phyloP scores from a whole-genome alignment of 768 basidiomycete species.

The Russula sp. region DNA sequence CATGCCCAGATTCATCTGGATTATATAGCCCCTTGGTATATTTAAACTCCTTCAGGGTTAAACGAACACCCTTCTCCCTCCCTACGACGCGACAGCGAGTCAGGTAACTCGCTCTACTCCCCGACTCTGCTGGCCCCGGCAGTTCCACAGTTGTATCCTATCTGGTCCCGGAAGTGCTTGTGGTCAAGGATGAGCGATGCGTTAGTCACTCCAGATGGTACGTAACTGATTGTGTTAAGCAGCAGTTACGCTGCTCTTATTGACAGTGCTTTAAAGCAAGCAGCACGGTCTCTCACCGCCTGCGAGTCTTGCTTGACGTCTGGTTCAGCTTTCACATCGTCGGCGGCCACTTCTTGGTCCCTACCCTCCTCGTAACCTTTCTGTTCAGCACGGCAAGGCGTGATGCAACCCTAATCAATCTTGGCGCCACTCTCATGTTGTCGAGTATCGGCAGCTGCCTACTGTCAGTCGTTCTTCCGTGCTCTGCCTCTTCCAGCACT shows the following conservation, averaged over 20 bases:
- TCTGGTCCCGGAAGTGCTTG: background rate
- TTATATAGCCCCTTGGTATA: background rate
- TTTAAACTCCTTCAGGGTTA: background rate
- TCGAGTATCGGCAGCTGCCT: slow-evolving; percentile 1
- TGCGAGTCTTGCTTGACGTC: background rate
- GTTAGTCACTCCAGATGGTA: background rate
- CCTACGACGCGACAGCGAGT: background rate
- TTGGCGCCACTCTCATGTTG: slow-evolving; percentile 5
- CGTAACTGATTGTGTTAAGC: background rate
- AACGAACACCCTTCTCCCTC: background rate
- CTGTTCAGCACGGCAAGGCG: slow-evolving; percentile 12
- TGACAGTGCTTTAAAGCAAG: background rate
- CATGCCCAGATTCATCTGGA: background rate
- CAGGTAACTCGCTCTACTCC: too few species aligned
- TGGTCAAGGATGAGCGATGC: background rate
- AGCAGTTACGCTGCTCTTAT: too few species aligned
- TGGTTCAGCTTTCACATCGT: slow-evolving; percentile 13
- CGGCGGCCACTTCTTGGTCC: slow-evolving; percentile 10
- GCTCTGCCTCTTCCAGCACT: background rate
- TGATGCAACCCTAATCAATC: slow-evolving; percentile 10
- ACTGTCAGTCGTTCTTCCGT: slow-evolving; percentile 2
- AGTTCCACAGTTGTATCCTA: background rate
- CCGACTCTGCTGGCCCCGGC: background rate
- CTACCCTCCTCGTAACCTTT: slow-evolving; percentile 16
- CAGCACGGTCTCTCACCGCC: background rate